A percentile compares a stretch with the other conserved stretches of the same genome.
Evolutionary conservation across 2,329 filamentous ascomycete species (phyloP).

Genomic region (Hypomyces rosellus): DNA sequence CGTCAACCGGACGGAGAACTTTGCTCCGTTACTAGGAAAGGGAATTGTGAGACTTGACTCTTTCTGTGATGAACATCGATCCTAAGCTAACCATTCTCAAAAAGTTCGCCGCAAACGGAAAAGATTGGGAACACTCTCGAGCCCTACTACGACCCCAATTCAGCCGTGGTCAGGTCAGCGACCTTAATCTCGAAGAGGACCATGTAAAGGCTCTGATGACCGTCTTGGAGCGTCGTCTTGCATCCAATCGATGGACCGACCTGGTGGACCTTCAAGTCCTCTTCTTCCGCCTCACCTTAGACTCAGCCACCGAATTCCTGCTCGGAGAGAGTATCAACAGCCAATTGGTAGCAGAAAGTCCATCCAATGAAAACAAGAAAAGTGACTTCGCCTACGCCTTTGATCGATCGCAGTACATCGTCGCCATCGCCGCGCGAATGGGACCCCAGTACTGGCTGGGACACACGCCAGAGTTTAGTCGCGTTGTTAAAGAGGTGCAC

Average conservation of each 20-base stretch:
- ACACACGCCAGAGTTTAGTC: conserved; percentile 51
- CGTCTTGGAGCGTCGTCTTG: conserved; percentile 19
- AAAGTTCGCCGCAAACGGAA: conserved; percentile 29
- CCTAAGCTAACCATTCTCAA: not conserved
- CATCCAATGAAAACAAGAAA: conserved; percentile 21
- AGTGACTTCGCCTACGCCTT: conserved; percentile 28
- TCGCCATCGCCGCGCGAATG: conserved; percentile 45
- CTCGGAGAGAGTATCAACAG: conserved; percentile 50
- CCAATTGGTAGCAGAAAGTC: conserved; percentile 27
- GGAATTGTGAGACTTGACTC: conserved; percentile 24
- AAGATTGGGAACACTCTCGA: conserved; percentile 31
- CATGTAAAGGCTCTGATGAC: conserved; percentile 28
- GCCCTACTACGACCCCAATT: conserved; percentile 36
- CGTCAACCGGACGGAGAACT: conserved; percentile 18
- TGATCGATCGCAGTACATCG: conserved; percentile 34
- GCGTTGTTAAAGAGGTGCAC: conserved; percentile 60
- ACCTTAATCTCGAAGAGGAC: conserved; percentile 35
- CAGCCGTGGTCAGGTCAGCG: conserved; percentile 35
- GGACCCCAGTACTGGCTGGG: conserved; percentile 39
- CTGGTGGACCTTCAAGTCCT: conserved; percentile 39
- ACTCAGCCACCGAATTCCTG: conserved; percentile 49
- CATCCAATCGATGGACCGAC: conserved; percentile 27
- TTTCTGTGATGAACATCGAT: not conserved
- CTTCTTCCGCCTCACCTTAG: conserved; percentile 44
- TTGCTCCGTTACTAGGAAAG: conserved; percentile 37